These are phyloP conservation scores for Aspergillus fischeri DNA, from an alignment of 2,329 filamentous ascomycete species.

Conservation along the genomic window DNA sequence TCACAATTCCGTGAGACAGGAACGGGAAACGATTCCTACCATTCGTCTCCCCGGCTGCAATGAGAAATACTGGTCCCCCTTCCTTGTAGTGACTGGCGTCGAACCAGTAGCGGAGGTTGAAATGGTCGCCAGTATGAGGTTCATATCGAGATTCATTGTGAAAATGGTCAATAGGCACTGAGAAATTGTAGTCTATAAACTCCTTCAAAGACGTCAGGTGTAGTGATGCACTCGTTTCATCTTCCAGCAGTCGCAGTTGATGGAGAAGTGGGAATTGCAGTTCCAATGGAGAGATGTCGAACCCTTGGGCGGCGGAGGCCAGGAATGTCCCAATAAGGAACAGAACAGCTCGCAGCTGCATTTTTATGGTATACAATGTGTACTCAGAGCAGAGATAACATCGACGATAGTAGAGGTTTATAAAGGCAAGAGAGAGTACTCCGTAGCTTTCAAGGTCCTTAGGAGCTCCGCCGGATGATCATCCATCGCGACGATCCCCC, in stretches of 20 bases:
- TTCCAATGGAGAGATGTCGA: background rate
- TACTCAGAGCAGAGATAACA: background rate
- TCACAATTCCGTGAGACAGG: constrained; percentile 72
- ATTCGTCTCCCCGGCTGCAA: constrained; percentile 64
- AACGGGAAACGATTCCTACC: constrained; percentile 51
- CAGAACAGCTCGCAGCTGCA: background rate
- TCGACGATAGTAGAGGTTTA: background rate
- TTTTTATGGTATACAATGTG: background rate
- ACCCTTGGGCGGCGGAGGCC: background rate
- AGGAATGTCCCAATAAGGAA: background rate
- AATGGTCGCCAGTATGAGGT: constrained; percentile 66
- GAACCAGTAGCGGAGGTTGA: constrained; percentile 77
- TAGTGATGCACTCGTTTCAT: background rate
- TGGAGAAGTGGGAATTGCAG: background rate
- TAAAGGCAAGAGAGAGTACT: background rate
- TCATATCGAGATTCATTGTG: constrained; percentile 74
- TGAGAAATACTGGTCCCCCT: constrained; percentile 76
- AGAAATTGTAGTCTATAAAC: constrained; percentile 51
- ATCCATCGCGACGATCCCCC: background rate
- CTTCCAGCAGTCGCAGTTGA: background rate
- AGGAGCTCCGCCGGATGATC: background rate
- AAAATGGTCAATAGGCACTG: constrained; percentile 71
- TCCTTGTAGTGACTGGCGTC: constrained; percentile 69
- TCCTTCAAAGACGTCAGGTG: background rate
- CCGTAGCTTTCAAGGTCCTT: background rate